These are phyloP conservation scores for Pestalotiopsis sp. DNA, from an alignment of 2,329 filamentous ascomycete species.

Conservation along the genomic window DNA sequence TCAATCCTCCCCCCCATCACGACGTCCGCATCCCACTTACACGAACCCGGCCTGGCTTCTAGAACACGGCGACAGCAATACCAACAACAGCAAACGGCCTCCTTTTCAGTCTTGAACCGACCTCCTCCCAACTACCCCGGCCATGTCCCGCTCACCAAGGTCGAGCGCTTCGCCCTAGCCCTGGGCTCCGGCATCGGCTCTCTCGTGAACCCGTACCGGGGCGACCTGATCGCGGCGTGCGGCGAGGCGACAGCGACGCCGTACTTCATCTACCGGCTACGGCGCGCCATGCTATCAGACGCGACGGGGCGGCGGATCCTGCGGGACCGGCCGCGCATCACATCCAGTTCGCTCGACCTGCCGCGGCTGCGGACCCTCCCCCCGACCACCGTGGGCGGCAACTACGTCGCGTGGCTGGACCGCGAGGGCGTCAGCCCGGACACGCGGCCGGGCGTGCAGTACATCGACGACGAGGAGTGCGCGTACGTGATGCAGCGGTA, in stretches of 20 bases:
- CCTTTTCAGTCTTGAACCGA: constrained; percentile 83
- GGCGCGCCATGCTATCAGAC: constrained; percentile 84
- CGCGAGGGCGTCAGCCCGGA: constrained; percentile 92
- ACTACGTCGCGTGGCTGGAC: constrained; percentile 91
- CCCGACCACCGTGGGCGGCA: constrained; percentile 73
- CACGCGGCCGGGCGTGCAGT: constrained; percentile 79
- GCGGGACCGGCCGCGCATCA: constrained; percentile 85
- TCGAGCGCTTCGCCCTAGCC: constrained; percentile 76
- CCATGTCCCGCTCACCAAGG: constrained; percentile 82
- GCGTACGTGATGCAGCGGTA: constrained; percentile 99
- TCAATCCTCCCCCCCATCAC: neutral
- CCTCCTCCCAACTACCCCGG: constrained; percentile 87
- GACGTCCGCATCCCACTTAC: constrained; percentile 9
- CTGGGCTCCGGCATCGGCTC: constrained; percentile 66
- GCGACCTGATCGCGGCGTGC: constrained; percentile 90
- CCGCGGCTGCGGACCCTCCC: constrained; percentile 73
- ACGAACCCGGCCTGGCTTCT: neutral
- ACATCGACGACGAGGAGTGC: constrained; percentile 93
- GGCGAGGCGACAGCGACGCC: constrained; percentile 93
- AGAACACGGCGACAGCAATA: neutral
- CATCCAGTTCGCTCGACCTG: constrained; percentile 70
- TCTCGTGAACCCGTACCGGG: constrained; percentile 76
- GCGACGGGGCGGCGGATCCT: constrained; percentile 89
- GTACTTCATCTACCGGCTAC: constrained; percentile 91
- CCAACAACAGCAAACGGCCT: neutral